Base-by-base conservation (phyloP, 2,329 filamentous ascomycete genomes). In the Aspergillus intermedius region DNA sequence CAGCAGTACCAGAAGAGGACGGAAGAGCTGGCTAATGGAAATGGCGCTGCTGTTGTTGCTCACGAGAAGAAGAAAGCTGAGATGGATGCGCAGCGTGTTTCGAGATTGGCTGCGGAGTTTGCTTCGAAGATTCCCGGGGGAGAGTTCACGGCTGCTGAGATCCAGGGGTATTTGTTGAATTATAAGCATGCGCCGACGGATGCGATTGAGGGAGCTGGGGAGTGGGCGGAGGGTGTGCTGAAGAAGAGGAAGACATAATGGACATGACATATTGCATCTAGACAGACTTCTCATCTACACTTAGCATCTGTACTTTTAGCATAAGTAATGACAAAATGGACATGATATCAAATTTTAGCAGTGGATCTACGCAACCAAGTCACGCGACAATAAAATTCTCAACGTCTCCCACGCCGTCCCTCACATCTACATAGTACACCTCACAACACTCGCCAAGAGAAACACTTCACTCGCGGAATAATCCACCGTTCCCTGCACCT, bases 161-260 rank as follows among this genome's bases (percentile, higher is more conserved):
- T 72, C 17, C 70, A 73, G 54, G 68, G 68, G 2, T 70, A 68
- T 51, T 56, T 73, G 7, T 57, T 73, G 3, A 62, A 62, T 23
- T 52, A 70, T 41, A 70, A 68, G 53, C 54, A 57, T 9, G 50
- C 57, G 12, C 68, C 67, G 0, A 55, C 63, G 44, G 46, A 21
- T 12, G 69, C 68, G 1, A 60, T 72, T 37, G 23, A 58, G 12
- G 57, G 57, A 10, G 66, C 57, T 3, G 54, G 52, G 13, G 54
- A 51, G 13, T 71, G 68, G 69, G 60, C 66, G 28, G 44, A 56
- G 42, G 46, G 34, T 3, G 28, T 58, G 1, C 54, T 51, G 23
- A 60, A 61, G 48, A 62, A 64, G 49, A 63, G 60, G 49, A 55
- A 47, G 30, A 47, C 25, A 30, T 30, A 12, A 30, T 30, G 10